Conservation (phyloP, 352 stramenopile genomes). For the Pythium folliculosum region DNA sequence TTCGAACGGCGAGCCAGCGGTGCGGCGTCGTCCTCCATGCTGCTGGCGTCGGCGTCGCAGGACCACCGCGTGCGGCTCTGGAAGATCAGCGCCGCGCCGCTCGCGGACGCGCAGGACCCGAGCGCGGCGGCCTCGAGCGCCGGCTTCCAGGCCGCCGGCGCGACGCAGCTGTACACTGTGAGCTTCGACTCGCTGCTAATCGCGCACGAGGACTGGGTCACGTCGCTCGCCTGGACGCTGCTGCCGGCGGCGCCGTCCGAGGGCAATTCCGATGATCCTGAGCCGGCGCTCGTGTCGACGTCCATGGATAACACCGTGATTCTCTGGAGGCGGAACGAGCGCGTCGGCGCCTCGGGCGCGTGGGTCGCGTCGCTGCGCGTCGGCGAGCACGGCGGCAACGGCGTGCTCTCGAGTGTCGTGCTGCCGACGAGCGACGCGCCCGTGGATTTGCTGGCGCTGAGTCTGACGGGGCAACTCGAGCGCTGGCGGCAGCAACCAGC, state of each 20-base stretch:
- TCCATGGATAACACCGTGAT: constrained; percentile 86
- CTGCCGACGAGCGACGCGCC: constrained; percentile 31
- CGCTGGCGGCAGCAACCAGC: constrained; percentile 58
- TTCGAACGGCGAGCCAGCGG: constrained; percentile 33
- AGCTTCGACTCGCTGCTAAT: constrained; percentile 71
- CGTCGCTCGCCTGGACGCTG: constrained; percentile 57
- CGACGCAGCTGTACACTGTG: constrained; percentile 37
- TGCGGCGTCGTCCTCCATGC: neutral
- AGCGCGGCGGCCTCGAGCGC: constrained; percentile 23
- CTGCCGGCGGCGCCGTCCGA: constrained; percentile 5
- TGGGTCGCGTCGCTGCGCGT: constrained; percentile 60
- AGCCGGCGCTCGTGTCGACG: constrained; percentile 46
- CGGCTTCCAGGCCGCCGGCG: constrained; percentile 37
- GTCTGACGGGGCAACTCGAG: constrained; percentile 66
- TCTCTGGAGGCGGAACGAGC: constrained; percentile 45
- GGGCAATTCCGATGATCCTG: too few species aligned
- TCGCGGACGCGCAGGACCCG: neutral
- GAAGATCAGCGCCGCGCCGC: constrained; percentile 35
- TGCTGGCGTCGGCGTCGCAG: constrained; percentile 69
- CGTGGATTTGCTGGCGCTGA: constrained; percentile 63
- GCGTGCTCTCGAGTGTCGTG: constrained; percentile 44
- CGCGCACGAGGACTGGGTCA: constrained; percentile 84
- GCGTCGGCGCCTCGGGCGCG: constrained; percentile 13
- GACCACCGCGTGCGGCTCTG: constrained; percentile 74
- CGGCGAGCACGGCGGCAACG: constrained; percentile 59